Evolutionary conservation across 1,284 basidiomycete species (phyloP).

Genomic region (Sporisorium exsertum): DNA sequence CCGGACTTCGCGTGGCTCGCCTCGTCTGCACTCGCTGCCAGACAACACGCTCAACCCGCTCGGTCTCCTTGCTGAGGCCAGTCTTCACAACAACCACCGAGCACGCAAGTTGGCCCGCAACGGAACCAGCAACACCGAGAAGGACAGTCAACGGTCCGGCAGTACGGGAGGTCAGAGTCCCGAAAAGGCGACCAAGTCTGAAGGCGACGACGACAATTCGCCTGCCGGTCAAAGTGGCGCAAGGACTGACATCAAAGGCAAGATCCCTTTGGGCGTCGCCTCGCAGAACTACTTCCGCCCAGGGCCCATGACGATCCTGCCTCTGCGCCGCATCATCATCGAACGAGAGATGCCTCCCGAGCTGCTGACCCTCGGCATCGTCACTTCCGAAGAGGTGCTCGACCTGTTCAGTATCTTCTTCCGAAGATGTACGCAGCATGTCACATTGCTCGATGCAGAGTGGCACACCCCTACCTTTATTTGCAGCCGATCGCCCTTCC

Average conservation of each 20-base stretch:
- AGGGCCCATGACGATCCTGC: slow-evolving; percentile 73
- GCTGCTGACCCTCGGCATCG: slow-evolving; percentile 82
- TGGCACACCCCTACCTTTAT: slow-evolving; percentile 68
- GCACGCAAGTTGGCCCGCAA: slow-evolving; percentile 30
- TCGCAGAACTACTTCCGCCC: slow-evolving; percentile 94
- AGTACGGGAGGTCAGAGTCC: slow-evolving; percentile 41
- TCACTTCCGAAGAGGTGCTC: slow-evolving; percentile 82
- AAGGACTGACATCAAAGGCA: slow-evolving; percentile 5
- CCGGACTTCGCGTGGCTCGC: slow-evolving; percentile 41
- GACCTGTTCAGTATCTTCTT: slow-evolving; percentile 91
- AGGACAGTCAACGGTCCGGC: slow-evolving; percentile 39
- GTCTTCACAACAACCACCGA: slow-evolving; percentile 64
- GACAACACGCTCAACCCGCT: slow-evolving; percentile 68
- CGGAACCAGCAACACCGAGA: slow-evolving; percentile 37
- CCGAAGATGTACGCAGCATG: slow-evolving; percentile 70
- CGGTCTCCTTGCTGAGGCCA: slow-evolving; percentile 68
- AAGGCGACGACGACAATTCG: slow-evolving; percentile 30
- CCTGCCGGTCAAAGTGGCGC: slow-evolving; percentile 14
- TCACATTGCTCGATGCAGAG: slow-evolving; percentile 64
- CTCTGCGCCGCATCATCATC: slow-evolving; percentile 82
- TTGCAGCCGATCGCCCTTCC: slow-evolving; percentile 66
- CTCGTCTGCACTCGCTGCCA: slow-evolving; percentile 70
- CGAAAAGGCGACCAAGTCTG: slow-evolving; percentile 35
- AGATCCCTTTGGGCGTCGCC: slow-evolving; percentile 78
- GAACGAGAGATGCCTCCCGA: slow-evolving; percentile 86